phyloP scores from a whole-genome alignment of 140 eudicot genomes.

The Oenanthe javanica region DNA sequence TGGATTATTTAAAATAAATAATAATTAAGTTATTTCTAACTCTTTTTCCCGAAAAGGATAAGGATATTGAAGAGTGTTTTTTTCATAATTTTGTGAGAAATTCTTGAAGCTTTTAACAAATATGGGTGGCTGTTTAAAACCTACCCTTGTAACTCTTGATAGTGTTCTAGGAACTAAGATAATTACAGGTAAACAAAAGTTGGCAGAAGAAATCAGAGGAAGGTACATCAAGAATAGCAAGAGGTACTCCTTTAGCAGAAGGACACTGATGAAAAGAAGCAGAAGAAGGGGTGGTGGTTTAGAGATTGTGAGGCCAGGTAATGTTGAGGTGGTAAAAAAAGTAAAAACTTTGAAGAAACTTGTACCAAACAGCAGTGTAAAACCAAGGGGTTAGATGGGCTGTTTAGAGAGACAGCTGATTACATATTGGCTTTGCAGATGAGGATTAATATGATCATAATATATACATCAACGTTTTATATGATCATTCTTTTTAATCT shows the following conservation, averaged over 20 bases:
- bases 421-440: constrained; percentile 45
- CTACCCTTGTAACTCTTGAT: constrained; percentile 19
- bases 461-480: too few relatives aligned
- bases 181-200: constrained; percentile 13
- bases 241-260: constrained; percentile 12
- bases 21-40: too few relatives aligned
- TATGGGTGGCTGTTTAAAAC: constrained; percentile 30
- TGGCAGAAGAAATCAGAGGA: constrained; percentile 17
- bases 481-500: too few relatives aligned
- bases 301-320: constrained; percentile 21
- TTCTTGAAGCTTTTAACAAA: background rate
- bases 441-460: constrained; percentile 21
- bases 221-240: constrained; percentile 5
- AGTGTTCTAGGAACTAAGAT: constrained; percentile 5
- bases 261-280: constrained; percentile 28
- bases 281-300: constrained; percentile 10
- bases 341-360: constrained; percentile 58
- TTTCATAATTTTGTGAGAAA: too few relatives aligned
- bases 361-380: constrained; percentile 42
- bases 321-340: constrained; percentile 30
- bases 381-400: constrained; percentile 43
- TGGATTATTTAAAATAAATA: too few relatives aligned
- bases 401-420: constrained; percentile 68
- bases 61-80: too few relatives aligned
- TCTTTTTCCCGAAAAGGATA: too few relatives aligned